Evolutionary conservation across 768 basidiomycete genomes (phyloP).

Genomic region (Termitomyces bulborhizus): DNA sequence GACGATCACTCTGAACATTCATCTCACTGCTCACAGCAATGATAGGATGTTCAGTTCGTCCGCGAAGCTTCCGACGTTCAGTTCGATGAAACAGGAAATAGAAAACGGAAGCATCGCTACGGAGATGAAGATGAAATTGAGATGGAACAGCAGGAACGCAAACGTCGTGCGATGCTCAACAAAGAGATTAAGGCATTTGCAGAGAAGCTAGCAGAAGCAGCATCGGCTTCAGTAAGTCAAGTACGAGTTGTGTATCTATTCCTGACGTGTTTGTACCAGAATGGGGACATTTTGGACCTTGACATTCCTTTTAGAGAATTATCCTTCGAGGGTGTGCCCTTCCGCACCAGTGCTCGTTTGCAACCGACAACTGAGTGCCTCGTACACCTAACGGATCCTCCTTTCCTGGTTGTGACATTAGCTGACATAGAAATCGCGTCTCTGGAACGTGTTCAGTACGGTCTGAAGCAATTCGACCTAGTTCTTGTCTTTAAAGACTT

Average conservation of each 20-base stretch:
- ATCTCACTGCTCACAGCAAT: not conserved
- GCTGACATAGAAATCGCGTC: slow-evolving; percentile 96
- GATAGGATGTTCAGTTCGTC: slow-evolving; percentile 94
- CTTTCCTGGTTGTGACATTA: slow-evolving; percentile 93
- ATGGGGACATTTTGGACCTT: slow-evolving; percentile 82
- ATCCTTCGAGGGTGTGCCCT: slow-evolving; percentile 95
- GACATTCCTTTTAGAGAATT: slow-evolving; percentile 97
- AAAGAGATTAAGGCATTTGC: slow-evolving; percentile 93
- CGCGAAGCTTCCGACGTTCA: slow-evolving; percentile 96
- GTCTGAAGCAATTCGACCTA: slow-evolving; percentile 94
- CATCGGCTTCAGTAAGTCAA: slow-evolving; percentile 59
- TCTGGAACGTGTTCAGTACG: slow-evolving; percentile 94
- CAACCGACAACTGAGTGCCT: slow-evolving; percentile 97
- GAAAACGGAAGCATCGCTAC: slow-evolving; percentile 94
- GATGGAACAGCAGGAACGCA: slow-evolving; percentile 95
- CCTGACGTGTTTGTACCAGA: slow-evolving; percentile 19
- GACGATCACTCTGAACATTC: slow-evolving; percentile 19
- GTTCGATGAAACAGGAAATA: slow-evolving; percentile 99
- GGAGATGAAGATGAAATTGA: slow-evolving; percentile 99
- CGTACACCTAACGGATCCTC: slow-evolving; percentile 90
- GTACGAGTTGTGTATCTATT: not conserved
- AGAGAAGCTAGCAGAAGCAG: slow-evolving; percentile 85
- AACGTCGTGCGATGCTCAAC: slow-evolving; percentile 82
- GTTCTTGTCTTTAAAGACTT: slow-evolving; percentile 98
- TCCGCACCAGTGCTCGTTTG: slow-evolving; percentile 88